Evolutionary conservation across 441 rosid genomes (phyloP).

Genomic region (Eugenia klotzschiana): DNA sequence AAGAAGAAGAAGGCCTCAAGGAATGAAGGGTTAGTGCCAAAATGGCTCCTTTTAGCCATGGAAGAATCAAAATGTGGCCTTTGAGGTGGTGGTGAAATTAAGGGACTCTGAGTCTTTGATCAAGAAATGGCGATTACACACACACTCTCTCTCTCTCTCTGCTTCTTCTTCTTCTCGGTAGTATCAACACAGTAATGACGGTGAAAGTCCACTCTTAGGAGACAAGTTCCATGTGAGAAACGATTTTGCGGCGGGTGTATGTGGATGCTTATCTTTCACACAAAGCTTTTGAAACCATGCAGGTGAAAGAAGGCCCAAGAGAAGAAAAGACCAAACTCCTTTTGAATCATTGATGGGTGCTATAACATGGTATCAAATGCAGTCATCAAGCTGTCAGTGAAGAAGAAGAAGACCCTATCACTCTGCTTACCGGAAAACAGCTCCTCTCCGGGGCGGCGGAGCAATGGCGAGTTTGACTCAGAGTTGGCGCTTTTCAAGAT

Average conservation of each 20-base stretch:
- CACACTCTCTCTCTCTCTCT: background rate
- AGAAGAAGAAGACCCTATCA: background rate
- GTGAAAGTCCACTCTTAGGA: conserved; percentile 35
- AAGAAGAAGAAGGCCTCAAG: conserved; percentile 10
- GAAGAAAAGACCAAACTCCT: background rate
- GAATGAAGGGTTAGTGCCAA: background rate
- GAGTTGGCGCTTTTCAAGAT: background rate
- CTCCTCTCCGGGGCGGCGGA: background rate
- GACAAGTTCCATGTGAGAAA: conserved; percentile 59
- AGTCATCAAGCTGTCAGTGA: background rate
- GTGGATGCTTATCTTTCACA: conserved; percentile 45
- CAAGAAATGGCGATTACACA: background rate
- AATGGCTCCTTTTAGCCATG: conserved; percentile 30
- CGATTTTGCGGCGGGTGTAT: conserved; percentile 1
- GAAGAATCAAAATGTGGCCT: background rate
- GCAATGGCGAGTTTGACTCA: background rate
- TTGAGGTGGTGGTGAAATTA: background rate
- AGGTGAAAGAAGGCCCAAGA: background rate
- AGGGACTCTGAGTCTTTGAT: background rate
- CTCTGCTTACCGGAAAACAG: background rate
- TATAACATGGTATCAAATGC: background rate
- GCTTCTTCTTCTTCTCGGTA: background rate
- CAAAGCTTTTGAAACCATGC: conserved; percentile 8
- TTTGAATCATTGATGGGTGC: background rate
- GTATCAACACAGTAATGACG: background rate